Percentiles rank a stretch among this genome's conserved stretches.
phyloP scores from a whole-genome alignment of 768 basidiomycete species.

The Lactarius sp. region DNA sequence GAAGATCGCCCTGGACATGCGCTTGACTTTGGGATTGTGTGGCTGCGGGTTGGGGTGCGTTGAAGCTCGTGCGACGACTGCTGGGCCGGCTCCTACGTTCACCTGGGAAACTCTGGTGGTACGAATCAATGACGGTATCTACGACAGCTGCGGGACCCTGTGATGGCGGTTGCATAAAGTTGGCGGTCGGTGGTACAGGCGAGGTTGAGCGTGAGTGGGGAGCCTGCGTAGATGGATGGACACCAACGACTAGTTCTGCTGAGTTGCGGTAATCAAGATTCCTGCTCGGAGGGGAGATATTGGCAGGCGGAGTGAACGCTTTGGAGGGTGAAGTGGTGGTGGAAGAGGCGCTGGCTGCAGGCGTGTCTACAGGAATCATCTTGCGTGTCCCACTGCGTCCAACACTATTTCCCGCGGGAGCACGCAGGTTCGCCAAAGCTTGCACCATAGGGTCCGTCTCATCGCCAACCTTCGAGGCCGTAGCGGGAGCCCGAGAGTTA shows the following conservation, averaged over 20 bases:
- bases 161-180: constrained; percentile 60
- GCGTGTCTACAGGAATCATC: constrained; percentile 14
- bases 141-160: constrained; percentile 48
- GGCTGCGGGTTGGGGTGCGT: constrained; percentile 30
- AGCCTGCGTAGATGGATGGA: constrained; percentile 48
- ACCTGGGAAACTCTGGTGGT: constrained; percentile 84
- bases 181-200: constrained; percentile 67
- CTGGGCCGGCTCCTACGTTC: constrained; percentile 56
- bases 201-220: constrained; percentile 64
- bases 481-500: constrained; percentile 24
- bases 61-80: constrained; percentile 32
- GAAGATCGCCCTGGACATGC: constrained; percentile 27
- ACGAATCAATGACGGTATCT: constrained; percentile 68
- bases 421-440: constrained; percentile 33
- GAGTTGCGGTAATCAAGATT: constrained; percentile 65
- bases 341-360: constrained; percentile 16
- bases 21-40: constrained; percentile 29
- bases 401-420: constrained; percentile 32
- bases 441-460: constrained; percentile 39
- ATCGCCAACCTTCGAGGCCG: constrained; percentile 27
- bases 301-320: constrained; percentile 24
- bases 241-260: constrained; percentile 75
- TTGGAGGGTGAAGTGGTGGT: constrained; percentile 15
- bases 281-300: constrained; percentile 25
- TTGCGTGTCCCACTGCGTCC: constrained; percentile 28